Evolutionary conservation across 306 rosid genomes (phyloP).

Genomic region (Quercus aquifolioides): DNA sequence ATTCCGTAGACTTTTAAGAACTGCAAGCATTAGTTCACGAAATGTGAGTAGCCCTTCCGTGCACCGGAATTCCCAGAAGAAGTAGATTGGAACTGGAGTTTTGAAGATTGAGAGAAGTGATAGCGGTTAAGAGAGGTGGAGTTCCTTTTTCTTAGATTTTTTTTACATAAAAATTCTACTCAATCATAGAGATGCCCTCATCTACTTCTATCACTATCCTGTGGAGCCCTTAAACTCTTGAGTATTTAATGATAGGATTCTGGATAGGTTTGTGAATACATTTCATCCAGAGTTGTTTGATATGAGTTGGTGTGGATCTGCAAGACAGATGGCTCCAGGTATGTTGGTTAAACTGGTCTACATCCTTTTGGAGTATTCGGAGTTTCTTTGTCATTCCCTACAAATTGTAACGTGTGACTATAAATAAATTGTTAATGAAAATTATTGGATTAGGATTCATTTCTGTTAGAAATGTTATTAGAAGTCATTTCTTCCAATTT

Average conservation of each 20-base stretch:
- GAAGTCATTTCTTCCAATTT: neutral
- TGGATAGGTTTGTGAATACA: conserved; percentile 25
- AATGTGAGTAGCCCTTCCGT: conserved; percentile 36
- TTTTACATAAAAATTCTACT: conserved; percentile 14
- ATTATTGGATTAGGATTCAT: conserved; percentile 18
- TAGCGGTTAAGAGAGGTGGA: conserved; percentile 29
- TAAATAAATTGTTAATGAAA: conserved; percentile 32
- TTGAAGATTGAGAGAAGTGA: conserved; percentile 26
- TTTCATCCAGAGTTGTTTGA: conserved; percentile 20
- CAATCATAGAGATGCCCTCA: conserved; percentile 14
- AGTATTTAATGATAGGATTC: conserved; percentile 24
- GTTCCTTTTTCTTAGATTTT: conserved; percentile 22
- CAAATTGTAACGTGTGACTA: conserved; percentile 49
- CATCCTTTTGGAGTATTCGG: conserved; percentile 39
- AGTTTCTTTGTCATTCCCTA: conserved; percentile 46
- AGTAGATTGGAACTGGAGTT: conserved; percentile 30
- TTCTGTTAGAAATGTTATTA: neutral
- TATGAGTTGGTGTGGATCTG: conserved; percentile 35
- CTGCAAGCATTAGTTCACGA: conserved; percentile 83
- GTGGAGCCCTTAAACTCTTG: conserved; percentile 29
- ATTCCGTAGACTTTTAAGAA: conserved; percentile 86
- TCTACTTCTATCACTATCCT: conserved; percentile 17
- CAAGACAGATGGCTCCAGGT: conserved; percentile 36
- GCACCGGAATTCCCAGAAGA: conserved; percentile 32
- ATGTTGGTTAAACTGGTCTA: conserved; percentile 35